Conservation (phyloP, 2,329 filamentous ascomycete species). For the Teratosphaeria epicoccoides region DNA sequence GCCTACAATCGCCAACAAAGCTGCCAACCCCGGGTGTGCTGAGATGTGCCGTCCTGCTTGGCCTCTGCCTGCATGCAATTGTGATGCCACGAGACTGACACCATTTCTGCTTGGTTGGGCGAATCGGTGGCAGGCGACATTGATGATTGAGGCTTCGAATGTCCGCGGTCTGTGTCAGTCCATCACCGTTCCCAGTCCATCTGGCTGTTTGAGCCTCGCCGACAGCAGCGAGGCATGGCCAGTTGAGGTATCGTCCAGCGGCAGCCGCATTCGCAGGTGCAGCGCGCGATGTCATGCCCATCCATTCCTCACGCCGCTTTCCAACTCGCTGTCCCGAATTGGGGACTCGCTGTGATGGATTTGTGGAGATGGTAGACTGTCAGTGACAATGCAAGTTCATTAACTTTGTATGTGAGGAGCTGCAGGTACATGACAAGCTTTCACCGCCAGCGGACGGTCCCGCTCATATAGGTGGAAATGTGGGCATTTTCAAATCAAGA, state of each 20-base stretch:
- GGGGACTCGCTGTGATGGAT: no score
- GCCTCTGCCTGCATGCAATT: slow-evolving; percentile 4
- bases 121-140: slow-evolving; percentile 15
- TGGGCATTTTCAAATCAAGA: no score
- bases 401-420: no score
- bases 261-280: slow-evolving; percentile 1
- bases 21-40: not conserved
- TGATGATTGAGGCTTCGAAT: not conserved
- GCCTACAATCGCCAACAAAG: not conserved
- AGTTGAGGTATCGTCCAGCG: not conserved
- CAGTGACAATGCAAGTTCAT: no score
- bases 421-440: no score
- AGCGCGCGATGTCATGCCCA: slow-evolving; percentile 3
- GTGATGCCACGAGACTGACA: slow-evolving; percentile 20
- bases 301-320: not conserved
- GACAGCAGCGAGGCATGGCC: not conserved
- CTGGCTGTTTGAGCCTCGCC: not conserved
- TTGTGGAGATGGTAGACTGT: no score
- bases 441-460: no score
- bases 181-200: not conserved
- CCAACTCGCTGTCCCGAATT: no score
- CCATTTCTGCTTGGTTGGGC: slow-evolving; percentile 20
- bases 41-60: not conserved
- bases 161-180: not conserved
- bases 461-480: no score